Evolutionary conservation across 2,329 filamentous ascomycete genomes (phyloP).

Genomic region (Aspergillus sp.): DNA sequence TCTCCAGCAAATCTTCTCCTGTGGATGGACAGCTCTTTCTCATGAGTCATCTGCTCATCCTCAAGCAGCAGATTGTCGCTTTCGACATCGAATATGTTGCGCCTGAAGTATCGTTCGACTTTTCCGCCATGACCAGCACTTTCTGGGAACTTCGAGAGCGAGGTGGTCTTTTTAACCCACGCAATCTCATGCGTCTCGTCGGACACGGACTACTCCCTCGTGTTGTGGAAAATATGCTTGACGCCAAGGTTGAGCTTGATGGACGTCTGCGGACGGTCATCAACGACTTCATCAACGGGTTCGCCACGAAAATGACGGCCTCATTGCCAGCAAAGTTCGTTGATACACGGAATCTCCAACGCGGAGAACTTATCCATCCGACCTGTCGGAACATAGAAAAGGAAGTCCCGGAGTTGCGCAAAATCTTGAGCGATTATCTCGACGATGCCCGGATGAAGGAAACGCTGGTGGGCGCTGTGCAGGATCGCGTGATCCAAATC

Average conservation of each 20-base stretch:
- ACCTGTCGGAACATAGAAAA: conserved; percentile 56
- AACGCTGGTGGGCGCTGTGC: conserved; percentile 63
- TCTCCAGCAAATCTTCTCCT: conserved; percentile 59
- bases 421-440: conserved; percentile 61
- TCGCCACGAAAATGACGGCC: conserved; percentile 56
- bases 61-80: conserved; percentile 93
- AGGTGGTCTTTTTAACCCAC: conserved; percentile 64
- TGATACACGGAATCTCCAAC: conserved; percentile 37
- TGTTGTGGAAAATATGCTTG: conserved; percentile 69
- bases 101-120: conserved; percentile 64
- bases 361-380: conserved; percentile 42
- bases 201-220: conserved; percentile 59
- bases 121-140: conserved; percentile 62
- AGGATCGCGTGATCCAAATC: conserved; percentile 60
- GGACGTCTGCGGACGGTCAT: conserved; percentile 61
- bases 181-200: conserved; percentile 59
- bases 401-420: conserved; percentile 55
- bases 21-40: conserved; percentile 86
- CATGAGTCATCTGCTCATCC: conserved; percentile 87
- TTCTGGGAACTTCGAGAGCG: conserved; percentile 66
- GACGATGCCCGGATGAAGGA: conserved; percentile 63
- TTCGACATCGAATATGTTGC: conserved; percentile 83
- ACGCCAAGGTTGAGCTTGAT: conserved; percentile 67
- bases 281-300: conserved; percentile 62
- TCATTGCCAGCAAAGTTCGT: conserved; percentile 40